phyloP scores from a whole-genome alignment of 202 grass and related monocot species.

The Hordeum pubiflorum region DNA sequence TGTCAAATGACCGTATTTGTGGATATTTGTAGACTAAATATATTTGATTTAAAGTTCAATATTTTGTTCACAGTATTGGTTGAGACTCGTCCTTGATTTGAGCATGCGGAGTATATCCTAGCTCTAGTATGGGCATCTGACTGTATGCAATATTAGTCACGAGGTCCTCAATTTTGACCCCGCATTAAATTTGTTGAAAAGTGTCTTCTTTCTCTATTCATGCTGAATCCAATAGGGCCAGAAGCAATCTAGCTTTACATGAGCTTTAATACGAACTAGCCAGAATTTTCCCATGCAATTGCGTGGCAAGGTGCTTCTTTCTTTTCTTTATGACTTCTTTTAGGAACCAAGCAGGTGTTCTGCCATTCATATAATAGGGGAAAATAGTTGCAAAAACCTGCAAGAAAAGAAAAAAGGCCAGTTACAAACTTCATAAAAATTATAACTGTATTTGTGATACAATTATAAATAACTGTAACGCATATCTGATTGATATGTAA shows the following conservation, averaged over 20 bases:
- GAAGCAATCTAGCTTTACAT: conserved; percentile 7
- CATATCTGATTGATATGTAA: not conserved
- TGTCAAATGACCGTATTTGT: not conserved
- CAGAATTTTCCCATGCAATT: not conserved
- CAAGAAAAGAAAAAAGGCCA: not conserved
- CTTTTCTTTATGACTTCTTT: not conserved
- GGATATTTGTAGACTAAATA: not conserved
- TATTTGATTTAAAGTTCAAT: conserved; percentile 21
- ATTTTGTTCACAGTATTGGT: conserved; percentile 19
- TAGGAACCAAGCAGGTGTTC: not conserved
- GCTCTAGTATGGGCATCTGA: not conserved
- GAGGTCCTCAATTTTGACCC: conserved; percentile 25
- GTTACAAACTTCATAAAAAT: not conserved
- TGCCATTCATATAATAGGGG: not conserved
- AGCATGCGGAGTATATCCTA: not conserved
- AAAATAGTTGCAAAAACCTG: not conserved
- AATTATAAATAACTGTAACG: not conserved
- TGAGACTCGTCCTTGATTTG: not conserved
- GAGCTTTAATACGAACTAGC: not conserved
- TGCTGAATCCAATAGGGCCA: not conserved
- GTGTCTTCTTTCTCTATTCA: conserved; percentile 7
- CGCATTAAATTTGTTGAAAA: conserved; percentile 26
- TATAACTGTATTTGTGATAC: not conserved
- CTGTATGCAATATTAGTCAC: not conserved
- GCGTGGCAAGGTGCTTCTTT: not conserved